These are phyloP conservation scores for Penicillium lividum DNA, from an alignment of 495 filamentous ascomycete genomes.

Conservation along the genomic window DNA sequence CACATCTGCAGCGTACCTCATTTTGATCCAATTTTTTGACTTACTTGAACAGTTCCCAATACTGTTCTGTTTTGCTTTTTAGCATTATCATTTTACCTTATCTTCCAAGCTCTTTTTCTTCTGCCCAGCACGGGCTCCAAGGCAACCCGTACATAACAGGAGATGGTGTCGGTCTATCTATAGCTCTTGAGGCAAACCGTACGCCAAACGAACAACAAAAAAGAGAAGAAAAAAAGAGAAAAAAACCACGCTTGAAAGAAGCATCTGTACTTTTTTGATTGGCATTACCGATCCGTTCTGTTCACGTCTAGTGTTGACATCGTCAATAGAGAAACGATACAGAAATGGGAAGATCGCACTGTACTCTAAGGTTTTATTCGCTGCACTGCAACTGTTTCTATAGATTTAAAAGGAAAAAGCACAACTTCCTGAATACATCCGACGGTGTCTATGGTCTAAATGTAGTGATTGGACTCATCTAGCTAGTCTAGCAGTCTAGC, in stretches of 20 bases:
- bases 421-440: too few relatives aligned
- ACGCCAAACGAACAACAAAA: neutral
- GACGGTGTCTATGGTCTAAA: too few relatives aligned
- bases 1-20: neutral
- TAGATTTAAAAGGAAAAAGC: neutral
- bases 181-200: neutral
- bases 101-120: neutral
- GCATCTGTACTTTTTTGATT: neutral
- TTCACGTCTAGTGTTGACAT: slow-evolving; percentile 1
- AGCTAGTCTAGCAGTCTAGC: too few relatives aligned
- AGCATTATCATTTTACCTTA: neutral
- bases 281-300: neutral
- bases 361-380: neutral
- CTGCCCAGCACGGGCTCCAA: neutral
- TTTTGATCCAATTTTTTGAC: neutral
- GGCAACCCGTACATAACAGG: neutral
- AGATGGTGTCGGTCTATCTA: neutral
- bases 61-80: neutral
- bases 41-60: neutral
- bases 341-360: neutral
- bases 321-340: neutral
- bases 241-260: neutral
- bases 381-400: neutral
- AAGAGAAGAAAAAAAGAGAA: neutral
- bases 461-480: too few relatives aligned